Evolutionary conservation across 2,329 filamentous ascomycete species (phyloP), one percentile per base, ranked within the genome.

Genomic region (Colletotrichum brevisporum): DNA sequence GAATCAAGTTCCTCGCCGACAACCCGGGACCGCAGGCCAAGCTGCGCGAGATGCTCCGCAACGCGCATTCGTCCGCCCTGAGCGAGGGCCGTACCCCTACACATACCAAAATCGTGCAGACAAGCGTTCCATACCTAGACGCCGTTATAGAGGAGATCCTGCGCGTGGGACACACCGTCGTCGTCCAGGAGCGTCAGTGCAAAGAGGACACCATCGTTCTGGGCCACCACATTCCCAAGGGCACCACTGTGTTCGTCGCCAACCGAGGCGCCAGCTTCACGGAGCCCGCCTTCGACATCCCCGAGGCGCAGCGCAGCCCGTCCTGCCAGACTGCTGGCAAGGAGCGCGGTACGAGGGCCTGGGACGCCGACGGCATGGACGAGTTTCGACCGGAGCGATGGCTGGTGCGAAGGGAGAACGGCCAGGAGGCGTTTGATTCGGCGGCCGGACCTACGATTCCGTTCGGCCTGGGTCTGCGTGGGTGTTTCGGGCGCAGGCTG

Each of bases 131-230:
- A 0, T 82, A 80, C 62, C 72, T 82, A 5, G 80, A 82, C 16
- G 80, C 80, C 4, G 74, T 78, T 8, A 65, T 82, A 16, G 76
- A 81, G 62, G 80, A 83, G 67, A 74, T 75, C 0, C 67, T 81
- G 0, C 77, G 81, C 1, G 73, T 71, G 4, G 73, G 74, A 2
- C 72, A 74, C 6, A 76, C 78, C 1, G 73, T 74, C 3, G 73
- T 76, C 1, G 67, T 78, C 1, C 72, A 79, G 0, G 71, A 75
- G 2, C 76, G 80, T 1, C 73, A 71, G 5, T 71, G 78, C 1
- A 73, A 73, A n/a, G 69, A 71, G 31, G 78, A 82, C 55, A 80
- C 79, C 0, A 67, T 74, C 2, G 73, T 81, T 1, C 69, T 81
- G 8, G 80, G 79, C 2, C 74, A 74, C 51, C 67, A 43, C 1